Conservation (phyloP, 495 filamentous ascomycete genomes). For the Lasiosphaeria miniovina region DNA sequence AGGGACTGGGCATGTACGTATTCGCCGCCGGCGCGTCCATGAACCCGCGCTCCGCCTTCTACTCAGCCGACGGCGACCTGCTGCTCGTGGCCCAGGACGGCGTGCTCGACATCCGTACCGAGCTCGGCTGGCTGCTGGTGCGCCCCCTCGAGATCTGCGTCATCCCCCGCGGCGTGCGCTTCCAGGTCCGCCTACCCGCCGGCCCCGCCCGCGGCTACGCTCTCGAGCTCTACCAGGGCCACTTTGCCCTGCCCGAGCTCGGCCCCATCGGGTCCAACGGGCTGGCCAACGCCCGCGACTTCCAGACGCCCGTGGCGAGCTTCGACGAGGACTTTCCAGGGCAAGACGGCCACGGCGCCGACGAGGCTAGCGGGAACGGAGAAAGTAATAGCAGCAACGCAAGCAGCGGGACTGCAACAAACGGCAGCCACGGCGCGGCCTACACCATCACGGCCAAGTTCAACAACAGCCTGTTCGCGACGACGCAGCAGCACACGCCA, state of each 20-base stretch:
- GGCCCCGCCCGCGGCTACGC: slow-evolving; percentile 78
- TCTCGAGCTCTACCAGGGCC: slow-evolving; percentile 80
- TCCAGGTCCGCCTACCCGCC: slow-evolving; percentile 62
- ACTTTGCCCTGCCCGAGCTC: slow-evolving; percentile 81
- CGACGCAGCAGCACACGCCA: slow-evolving; percentile 68
- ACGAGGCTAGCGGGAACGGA: slow-evolving; percentile 28
- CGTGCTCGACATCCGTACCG: slow-evolving; percentile 79
- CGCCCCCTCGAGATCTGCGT: slow-evolving; percentile 87
- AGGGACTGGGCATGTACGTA: slow-evolving; percentile 76
- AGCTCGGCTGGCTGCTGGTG: slow-evolving; percentile 77
- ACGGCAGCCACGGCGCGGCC: not conserved
- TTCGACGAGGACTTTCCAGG: slow-evolving; percentile 58
- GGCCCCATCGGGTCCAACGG: slow-evolving; percentile 87
- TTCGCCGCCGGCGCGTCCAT: slow-evolving; percentile 82
- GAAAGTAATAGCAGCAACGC: too few relatives aligned
- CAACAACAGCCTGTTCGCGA: slow-evolving; percentile 71
- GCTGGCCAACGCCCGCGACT: slow-evolving; percentile 84
- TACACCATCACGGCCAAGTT: slow-evolving; percentile 75
- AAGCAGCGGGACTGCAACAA: too few relatives aligned
- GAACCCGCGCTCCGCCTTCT: slow-evolving; percentile 71
- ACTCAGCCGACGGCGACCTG: slow-evolving; percentile 88
- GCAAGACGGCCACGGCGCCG: slow-evolving; percentile 34
- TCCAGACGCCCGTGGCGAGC: slow-evolving; percentile 75
- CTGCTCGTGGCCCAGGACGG: slow-evolving; percentile 84
- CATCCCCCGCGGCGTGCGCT: slow-evolving; percentile 79